Conservation (phyloP, 352 stramenopile species). For the Pythium rhizo-oryzae region DNA sequence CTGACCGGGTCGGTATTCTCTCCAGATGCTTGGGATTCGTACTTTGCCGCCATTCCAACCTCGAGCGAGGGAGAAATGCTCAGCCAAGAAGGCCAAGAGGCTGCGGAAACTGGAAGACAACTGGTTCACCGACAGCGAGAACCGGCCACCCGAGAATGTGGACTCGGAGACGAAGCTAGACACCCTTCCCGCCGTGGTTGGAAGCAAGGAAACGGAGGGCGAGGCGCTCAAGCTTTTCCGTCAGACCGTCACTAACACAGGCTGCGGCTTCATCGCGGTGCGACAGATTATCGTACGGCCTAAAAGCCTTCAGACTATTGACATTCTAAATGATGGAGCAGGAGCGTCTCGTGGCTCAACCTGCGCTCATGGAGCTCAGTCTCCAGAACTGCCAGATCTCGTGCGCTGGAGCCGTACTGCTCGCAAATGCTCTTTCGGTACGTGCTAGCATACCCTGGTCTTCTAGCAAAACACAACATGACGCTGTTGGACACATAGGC, state of each 20-base stretch:
- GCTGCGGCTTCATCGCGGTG: slow-evolving; percentile 31
- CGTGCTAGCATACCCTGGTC: too few species aligned
- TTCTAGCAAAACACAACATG: too few species aligned
- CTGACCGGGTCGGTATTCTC: too few species aligned
- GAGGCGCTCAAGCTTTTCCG: slow-evolving; percentile 22
- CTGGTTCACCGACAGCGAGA: slow-evolving; percentile 13
- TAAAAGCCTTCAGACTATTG: not conserved
- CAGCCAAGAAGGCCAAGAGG: not conserved
- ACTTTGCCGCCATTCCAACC: not conserved
- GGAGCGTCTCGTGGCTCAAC: slow-evolving; percentile 24
- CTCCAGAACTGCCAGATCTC: slow-evolving; percentile 50
- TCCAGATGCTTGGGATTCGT: slow-evolving; percentile 8
- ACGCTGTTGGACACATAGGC: not conserved
- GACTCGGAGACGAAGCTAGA: not conserved
- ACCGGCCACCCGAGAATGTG: slow-evolving; percentile 2
- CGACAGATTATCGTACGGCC: too few species aligned
- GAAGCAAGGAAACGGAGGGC: not conserved
- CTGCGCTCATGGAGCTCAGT: slow-evolving; percentile 30
- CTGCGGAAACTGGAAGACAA: slow-evolving; percentile 2
- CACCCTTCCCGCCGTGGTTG: not conserved
- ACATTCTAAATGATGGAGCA: slow-evolving; percentile 11
- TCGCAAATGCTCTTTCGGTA: slow-evolving; percentile 45
- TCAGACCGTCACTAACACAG: slow-evolving; percentile 29
- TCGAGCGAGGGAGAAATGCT: not conserved
- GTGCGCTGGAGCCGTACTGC: slow-evolving; percentile 44